Conservation (phyloP, 805 yeast species). For the Yarrowia yakushimensis region DNA sequence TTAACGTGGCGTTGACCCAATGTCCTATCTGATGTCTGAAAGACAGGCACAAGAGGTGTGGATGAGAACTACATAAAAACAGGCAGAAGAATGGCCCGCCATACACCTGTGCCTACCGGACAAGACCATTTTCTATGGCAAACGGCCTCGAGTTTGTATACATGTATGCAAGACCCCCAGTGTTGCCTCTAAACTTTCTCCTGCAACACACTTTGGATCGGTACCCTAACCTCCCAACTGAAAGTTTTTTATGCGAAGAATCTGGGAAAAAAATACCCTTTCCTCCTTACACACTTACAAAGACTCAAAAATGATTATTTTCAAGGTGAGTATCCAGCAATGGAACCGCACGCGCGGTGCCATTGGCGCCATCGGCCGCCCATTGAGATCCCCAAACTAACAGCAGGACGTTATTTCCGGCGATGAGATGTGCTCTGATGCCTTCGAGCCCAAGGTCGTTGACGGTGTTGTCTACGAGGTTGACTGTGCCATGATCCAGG, state of each 20-base stretch:
- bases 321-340: constrained; percentile 13
- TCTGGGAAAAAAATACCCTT: constrained; percentile 8
- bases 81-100: not conserved
- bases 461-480: constrained; percentile 95
- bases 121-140: not conserved
- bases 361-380: not conserved
- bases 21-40: not conserved
- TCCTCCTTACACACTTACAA: constrained; percentile 19
- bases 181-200: constrained; percentile 20
- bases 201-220: not conserved
- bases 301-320: constrained; percentile 19
- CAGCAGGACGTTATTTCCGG: constrained; percentile 77
- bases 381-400: not conserved
- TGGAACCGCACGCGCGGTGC: not conserved
- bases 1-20: constrained; percentile 23
- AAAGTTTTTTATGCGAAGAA: constrained; percentile 16
- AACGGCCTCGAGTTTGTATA: not conserved
- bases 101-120: not conserved
- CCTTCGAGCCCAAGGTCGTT: constrained; percentile 84
- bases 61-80: not conserved
- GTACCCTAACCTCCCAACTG: constrained; percentile 3
- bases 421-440: constrained; percentile 93
- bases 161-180: not conserved
- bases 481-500: constrained; percentile 87
- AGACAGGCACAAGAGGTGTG: not conserved